Conservation (phyloP, 1,284 basidiomycete genomes). For the Coniferiporia weirii region DNA sequence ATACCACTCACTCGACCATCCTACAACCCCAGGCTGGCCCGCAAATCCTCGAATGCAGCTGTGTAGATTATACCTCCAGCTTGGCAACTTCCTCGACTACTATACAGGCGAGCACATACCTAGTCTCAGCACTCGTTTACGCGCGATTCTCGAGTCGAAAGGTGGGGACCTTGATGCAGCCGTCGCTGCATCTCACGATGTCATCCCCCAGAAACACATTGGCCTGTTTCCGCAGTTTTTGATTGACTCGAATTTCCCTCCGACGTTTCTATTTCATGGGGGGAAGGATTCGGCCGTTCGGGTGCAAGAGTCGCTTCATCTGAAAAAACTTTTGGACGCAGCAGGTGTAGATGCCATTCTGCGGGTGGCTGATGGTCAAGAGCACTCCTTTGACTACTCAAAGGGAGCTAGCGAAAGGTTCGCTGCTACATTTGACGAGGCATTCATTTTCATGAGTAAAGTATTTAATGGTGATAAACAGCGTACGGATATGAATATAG, state of each 20-base stretch:
- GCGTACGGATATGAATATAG: neutral
- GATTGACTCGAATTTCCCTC: conserved; percentile 42
- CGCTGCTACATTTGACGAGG: conserved; percentile 16
- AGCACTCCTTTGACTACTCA: conserved; percentile 45
- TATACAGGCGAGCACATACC: conserved; percentile 50
- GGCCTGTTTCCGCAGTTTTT: conserved; percentile 50
- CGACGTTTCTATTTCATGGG: conserved; percentile 52
- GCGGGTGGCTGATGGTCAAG: conserved; percentile 39
- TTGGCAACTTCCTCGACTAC: conserved; percentile 55
- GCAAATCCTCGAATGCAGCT: conserved; percentile 59
- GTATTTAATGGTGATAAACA: neutral
- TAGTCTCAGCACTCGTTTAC: conserved; percentile 43
- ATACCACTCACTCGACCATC: conserved; percentile 41
- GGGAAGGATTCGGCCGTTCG: conserved; percentile 48
- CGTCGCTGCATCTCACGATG: conserved; percentile 2
- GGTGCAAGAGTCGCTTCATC: conserved; percentile 39
- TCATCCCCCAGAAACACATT: conserved; percentile 36
- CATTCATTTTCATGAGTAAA: conserved; percentile 11
- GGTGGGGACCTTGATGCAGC: conserved; percentile 1
- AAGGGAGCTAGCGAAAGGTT: conserved; percentile 13
- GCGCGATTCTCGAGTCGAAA: conserved; percentile 23
- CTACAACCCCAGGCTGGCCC: conserved; percentile 48
- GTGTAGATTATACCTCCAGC: conserved; percentile 51
- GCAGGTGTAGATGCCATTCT: conserved; percentile 37
- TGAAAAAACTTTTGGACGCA: conserved; percentile 35